Evolutionary conservation across 495 filamentous ascomycete genomes (phyloP).

Genomic region (Neurospora terricola): DNA sequence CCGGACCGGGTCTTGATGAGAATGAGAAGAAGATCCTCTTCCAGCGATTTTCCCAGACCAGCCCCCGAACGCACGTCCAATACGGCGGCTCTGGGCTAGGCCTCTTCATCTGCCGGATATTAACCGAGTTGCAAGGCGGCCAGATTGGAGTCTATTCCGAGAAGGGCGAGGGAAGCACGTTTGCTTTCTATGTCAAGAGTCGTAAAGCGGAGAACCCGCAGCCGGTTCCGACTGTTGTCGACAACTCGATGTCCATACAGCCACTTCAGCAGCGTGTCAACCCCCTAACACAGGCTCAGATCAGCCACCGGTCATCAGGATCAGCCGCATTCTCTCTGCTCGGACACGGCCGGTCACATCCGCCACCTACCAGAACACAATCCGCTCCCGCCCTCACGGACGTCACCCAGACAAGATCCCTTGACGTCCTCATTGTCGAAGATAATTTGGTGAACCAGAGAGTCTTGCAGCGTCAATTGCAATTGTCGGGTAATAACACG

Average conservation of each 20-base stretch:
- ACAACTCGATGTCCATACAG: background rate
- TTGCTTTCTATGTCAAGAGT: conserved; percentile 64
- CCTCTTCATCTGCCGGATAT: conserved; percentile 67
- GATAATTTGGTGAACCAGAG: conserved; percentile 77
- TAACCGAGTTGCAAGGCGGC: conserved; percentile 75
- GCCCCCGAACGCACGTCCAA: conserved; percentile 63
- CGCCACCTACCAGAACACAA: conserved; percentile 7
- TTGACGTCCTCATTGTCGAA: conserved; percentile 62
- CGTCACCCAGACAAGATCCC: conserved; percentile 5
- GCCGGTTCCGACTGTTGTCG: background rate
- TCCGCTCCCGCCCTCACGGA: conserved; percentile 2
- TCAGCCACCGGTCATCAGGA: background rate
- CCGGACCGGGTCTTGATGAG: conserved; percentile 64
- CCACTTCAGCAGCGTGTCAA: background rate
- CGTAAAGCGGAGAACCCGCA: conserved; percentile 18
- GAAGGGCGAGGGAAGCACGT: conserved; percentile 65
- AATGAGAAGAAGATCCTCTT: conserved; percentile 69
- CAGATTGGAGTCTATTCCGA: conserved; percentile 71
- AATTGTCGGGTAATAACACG: conserved; percentile 57
- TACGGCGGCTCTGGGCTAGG: conserved; percentile 81
- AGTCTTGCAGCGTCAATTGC: conserved; percentile 61
- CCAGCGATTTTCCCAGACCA: conserved; percentile 70
- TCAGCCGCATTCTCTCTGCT: background rate
- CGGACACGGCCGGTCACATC: background rate
- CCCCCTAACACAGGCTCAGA: background rate